These are phyloP conservation scores for Artemisia argyi DNA, from an alignment of 129 eudicot species.

Conservation along the genomic window DNA sequence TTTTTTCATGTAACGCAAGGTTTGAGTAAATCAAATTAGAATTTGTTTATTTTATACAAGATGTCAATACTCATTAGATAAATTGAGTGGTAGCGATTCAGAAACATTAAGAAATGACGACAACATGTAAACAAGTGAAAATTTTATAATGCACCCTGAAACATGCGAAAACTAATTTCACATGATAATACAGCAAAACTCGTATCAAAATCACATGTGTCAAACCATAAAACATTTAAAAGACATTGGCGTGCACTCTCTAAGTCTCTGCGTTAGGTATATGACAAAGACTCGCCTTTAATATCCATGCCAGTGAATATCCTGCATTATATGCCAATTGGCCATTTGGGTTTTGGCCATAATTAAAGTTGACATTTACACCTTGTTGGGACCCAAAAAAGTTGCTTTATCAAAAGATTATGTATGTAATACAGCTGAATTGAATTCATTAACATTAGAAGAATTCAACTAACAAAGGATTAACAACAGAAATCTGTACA, in stretches of 20 bases:
- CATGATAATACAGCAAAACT: neutral
- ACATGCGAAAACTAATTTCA: neutral
- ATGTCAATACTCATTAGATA: too few relatives aligned
- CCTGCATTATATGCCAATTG: slow-evolving; percentile 11
- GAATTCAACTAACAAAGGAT: neutral
- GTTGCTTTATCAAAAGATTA: too few relatives aligned
- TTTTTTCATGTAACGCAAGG: too few relatives aligned
- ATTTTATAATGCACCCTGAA: neutral
- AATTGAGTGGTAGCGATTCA: too few relatives aligned
- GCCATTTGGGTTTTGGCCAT: slow-evolving; percentile 11
- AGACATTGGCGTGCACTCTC: slow-evolving; percentile 13
- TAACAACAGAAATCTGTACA: neutral
- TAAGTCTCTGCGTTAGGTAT: slow-evolving; percentile 15
- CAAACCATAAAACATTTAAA: neutral
- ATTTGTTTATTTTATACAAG: too few relatives aligned
- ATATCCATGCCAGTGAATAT: slow-evolving; percentile 7
- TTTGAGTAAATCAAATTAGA: too few relatives aligned
- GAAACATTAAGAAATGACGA: too few relatives aligned
- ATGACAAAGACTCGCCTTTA: slow-evolving; percentile 10
- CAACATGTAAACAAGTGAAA: neutral
- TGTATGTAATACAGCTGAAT: too few relatives aligned
- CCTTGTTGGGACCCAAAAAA: neutral
- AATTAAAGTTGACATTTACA: neutral
- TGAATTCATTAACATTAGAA: neutral
- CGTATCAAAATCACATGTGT: neutral